These are phyloP conservation scores for Penicillium egyptiacum DNA, from an alignment of 495 filamentous ascomycete genomes.

Conservation along the genomic window DNA sequence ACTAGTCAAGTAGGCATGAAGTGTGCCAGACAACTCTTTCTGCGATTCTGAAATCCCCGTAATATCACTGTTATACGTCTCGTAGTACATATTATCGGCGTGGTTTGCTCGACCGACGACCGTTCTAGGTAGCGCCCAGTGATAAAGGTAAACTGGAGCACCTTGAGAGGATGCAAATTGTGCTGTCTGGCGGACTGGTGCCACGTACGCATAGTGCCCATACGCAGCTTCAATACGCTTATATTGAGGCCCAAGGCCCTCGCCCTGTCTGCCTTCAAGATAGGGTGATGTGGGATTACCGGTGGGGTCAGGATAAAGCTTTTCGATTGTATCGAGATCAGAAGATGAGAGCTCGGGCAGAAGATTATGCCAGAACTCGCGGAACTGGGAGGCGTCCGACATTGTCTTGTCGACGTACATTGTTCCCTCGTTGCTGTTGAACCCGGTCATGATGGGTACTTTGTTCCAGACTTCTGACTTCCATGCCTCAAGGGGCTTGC, in stretches of 20 bases:
- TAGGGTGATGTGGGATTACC: conserved; percentile 35
- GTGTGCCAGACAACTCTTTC: conserved; percentile 47
- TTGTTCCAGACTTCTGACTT: conserved; percentile 49
- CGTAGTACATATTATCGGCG: conserved; percentile 57
- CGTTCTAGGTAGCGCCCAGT: conserved; percentile 54
- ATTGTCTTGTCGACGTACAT: conserved; percentile 54
- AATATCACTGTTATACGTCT: conserved; percentile 51
- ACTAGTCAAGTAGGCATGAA: conserved; percentile 56
- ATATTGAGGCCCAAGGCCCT: conserved; percentile 53
- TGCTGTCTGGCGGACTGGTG: conserved; percentile 62
- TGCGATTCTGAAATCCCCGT: conserved; percentile 44
- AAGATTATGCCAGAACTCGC: conserved; percentile 53
- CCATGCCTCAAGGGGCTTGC: conserved; percentile 58
- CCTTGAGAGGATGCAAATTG: conserved; percentile 45
- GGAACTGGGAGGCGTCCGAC: conserved; percentile 48
- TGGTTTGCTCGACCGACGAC: conserved; percentile 56
- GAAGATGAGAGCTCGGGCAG: conserved; percentile 50
- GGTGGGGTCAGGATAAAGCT: conserved; percentile 58
- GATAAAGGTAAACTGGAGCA: conserved; percentile 55
- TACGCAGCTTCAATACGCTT: conserved; percentile 62
- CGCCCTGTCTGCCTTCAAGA: conserved; percentile 34
- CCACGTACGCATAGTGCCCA: conserved; percentile 65
- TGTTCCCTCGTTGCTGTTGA: conserved; percentile 65
- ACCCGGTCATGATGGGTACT: conserved; percentile 64
- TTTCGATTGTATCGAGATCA: conserved; percentile 51